These are phyloP conservation scores for Thielaviopsis ethacetica DNA, from an alignment of 2,329 filamentous ascomycete genomes.

Conservation along the genomic window DNA sequence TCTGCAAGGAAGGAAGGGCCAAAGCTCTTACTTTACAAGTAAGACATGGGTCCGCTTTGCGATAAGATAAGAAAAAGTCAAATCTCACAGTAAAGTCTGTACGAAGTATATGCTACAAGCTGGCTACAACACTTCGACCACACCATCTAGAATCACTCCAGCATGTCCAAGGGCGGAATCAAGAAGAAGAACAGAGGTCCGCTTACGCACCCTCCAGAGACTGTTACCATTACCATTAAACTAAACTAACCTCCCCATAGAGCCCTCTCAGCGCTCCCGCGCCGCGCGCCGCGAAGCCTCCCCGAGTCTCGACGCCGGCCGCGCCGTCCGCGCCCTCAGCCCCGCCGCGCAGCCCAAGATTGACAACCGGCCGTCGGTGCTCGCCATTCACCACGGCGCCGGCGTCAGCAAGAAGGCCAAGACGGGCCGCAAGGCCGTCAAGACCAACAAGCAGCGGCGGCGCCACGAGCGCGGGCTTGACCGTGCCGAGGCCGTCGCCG, in stretches of 20 bases:
- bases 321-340: constrained; percentile 6
- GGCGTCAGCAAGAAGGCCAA: constrained; percentile 55
- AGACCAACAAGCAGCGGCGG: constrained; percentile 37
- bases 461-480: constrained; percentile 42
- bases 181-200: constrained; percentile 12
- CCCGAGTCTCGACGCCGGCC: constrained; percentile 8
- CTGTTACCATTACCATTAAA: no score
- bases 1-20: neutral
- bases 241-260: neutral
- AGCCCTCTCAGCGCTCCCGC: constrained; percentile 9
- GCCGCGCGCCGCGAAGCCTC: constrained; percentile 11
- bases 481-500: constrained; percentile 41
- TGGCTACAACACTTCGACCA: neutral
- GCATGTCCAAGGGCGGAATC: constrained; percentile 12
- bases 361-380: constrained; percentile 42
- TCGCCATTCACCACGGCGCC: constrained; percentile 48
- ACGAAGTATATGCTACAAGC: no score
- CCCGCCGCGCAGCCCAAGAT: constrained; percentile 4
- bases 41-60: neutral
- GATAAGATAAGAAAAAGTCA: constrained; percentile 8
- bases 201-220: no score
- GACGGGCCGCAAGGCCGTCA: constrained; percentile 32
- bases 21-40: neutral
- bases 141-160: neutral
- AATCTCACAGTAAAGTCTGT: no score